Evolutionary conservation across 345 rosid species (phyloP).

Genomic region (Gossypium bickii): DNA sequence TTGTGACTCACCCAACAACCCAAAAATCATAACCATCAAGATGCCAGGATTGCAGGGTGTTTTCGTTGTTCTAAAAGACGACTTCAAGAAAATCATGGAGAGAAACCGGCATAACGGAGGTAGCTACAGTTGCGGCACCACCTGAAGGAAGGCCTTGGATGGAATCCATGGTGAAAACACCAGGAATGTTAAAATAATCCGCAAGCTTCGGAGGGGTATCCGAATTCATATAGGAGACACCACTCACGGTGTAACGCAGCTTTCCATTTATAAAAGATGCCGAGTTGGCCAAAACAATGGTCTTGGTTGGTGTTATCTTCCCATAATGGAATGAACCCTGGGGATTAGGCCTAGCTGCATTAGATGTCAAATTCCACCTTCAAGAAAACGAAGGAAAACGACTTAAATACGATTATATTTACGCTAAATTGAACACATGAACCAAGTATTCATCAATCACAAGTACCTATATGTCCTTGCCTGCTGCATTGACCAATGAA

Average conservation of each 20-base stretch:
- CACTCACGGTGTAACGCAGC: constrained; percentile 69
- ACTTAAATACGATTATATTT: neutral
- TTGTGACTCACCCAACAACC: constrained; percentile 70
- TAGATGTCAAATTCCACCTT: constrained; percentile 89
- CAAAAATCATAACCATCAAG: constrained; percentile 94
- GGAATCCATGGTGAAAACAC: constrained; percentile 53
- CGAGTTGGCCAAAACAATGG: constrained; percentile 59
- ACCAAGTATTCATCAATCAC: neutral
- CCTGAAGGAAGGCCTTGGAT: constrained; percentile 51
- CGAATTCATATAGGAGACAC: constrained; percentile 65
- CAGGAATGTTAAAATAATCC: constrained; percentile 61
- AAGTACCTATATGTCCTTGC: constrained; percentile 71
- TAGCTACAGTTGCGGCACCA: constrained; percentile 45
- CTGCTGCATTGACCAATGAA: constrained; percentile 78
- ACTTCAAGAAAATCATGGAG: constrained; percentile 72
- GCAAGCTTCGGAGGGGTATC: constrained; percentile 91
- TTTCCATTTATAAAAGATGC: constrained; percentile 76
- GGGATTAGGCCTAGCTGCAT: constrained; percentile 96
- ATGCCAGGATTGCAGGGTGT: constrained; percentile 80
- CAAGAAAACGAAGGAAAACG: neutral
- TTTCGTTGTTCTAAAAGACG: constrained; percentile 72
- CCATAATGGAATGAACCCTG: constrained; percentile 95
- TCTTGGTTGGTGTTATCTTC: constrained; percentile 44
- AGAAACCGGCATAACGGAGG: constrained; percentile 51
- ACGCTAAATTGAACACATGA: neutral